These are phyloP conservation scores for Chromosphaera perkinsii DNA, from an alignment of 208 protist genomes.

Conservation along the genomic window DNA sequence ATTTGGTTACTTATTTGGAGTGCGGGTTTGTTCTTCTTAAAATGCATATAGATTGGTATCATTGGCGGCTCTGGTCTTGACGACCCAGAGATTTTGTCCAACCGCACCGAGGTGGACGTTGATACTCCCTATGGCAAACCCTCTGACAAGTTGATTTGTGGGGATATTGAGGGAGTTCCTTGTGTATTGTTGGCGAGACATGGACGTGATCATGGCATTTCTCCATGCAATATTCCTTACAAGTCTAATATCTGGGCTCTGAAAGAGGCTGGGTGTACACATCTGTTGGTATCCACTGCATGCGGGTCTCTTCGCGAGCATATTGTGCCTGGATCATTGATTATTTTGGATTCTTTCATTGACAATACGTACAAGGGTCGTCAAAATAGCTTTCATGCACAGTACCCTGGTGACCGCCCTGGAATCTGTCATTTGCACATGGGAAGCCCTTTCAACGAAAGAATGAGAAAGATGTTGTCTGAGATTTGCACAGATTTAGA, in stretches of 20 bases:
- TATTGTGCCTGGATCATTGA: constrained; percentile 72
- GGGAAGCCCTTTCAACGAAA: constrained; percentile 20
- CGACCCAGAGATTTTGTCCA: constrained; percentile 13
- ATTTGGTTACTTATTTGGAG: no score
- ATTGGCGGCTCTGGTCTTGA: constrained; percentile 39
- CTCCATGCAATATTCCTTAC: constrained; percentile 76
- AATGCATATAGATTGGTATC: constrained; percentile 37
- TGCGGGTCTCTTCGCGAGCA: constrained; percentile 70
- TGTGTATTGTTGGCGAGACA: constrained; percentile 55
- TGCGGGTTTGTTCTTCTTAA: no score
- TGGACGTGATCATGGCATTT: constrained; percentile 64
- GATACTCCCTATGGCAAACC: constrained; percentile 31
- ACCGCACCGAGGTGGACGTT: constrained; percentile 1
- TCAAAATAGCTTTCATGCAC: constrained; percentile 34
- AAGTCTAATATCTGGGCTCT: constrained; percentile 79
- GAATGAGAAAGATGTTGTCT: background rate
- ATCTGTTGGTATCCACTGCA: constrained; percentile 74
- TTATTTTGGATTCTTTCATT: constrained; percentile 75
- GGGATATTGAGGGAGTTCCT: constrained; percentile 19
- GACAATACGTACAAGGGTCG: constrained; percentile 68
- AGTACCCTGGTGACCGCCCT: no score
- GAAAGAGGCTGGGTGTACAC: constrained; percentile 72
- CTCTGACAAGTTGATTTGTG: constrained; percentile 19
- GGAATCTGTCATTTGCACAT: constrained; percentile 33
- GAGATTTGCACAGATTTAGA: background rate